Evolutionary conservation across 768 basidiomycete species (phyloP).

Genomic region (Pleurotus pulmonarius): DNA sequence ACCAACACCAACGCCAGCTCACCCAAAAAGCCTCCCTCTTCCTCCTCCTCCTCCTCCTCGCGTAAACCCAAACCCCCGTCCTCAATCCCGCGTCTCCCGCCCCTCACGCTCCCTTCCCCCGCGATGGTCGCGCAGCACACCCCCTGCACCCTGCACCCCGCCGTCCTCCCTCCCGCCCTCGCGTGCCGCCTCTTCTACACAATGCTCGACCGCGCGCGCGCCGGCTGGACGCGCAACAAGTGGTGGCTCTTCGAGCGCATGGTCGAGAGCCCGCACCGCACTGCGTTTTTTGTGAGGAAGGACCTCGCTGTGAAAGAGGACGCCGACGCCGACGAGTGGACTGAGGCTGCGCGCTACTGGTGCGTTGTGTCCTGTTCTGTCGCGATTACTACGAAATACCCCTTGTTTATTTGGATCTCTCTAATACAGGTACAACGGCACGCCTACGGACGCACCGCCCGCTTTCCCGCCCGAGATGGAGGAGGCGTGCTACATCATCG

Average conservation of each 20-base stretch:
- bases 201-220: constrained; percentile 43
- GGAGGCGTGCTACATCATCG: constrained; percentile 69
- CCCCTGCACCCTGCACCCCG: constrained; percentile 71
- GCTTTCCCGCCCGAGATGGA: constrained; percentile 70
- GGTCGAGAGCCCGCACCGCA: constrained; percentile 83
- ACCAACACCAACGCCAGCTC: not conserved
- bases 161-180: constrained; percentile 68
- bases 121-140: constrained; percentile 63
- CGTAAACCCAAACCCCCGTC: constrained; percentile 27
- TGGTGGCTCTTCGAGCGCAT: constrained; percentile 85
- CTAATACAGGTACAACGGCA: constrained; percentile 72
- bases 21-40: not conserved
- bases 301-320: constrained; percentile 41
- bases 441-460: constrained; percentile 49
- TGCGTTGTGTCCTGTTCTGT: constrained; percentile 19
- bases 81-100: constrained; percentile 40
- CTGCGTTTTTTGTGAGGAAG: constrained; percentile 68
- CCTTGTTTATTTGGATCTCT: too few species aligned
- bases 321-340: constrained; percentile 36
- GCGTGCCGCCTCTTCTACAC: constrained; percentile 73
- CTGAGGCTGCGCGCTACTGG: constrained; percentile 76
- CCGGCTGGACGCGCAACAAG: constrained; percentile 64
- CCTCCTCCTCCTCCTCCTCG: not conserved
- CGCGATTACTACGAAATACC: not conserved
- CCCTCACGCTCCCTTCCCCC: constrained; percentile 60